phyloP scores from a whole-genome alignment of 2,329 filamentous ascomycete genomes.

The Meredithiella fracta region DNA sequence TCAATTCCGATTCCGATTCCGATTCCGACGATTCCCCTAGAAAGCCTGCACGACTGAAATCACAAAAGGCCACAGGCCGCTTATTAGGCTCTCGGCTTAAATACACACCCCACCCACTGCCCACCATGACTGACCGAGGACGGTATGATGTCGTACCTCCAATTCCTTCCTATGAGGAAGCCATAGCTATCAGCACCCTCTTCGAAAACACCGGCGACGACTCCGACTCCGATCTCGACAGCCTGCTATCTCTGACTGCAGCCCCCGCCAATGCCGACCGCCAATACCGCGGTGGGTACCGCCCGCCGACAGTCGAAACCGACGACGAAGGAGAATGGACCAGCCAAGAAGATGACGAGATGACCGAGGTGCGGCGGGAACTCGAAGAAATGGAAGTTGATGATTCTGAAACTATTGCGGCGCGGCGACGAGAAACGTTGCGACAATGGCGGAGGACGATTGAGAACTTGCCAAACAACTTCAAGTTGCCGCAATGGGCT shows the following conservation, averaged over 20 bases:
- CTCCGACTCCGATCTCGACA: slow-evolving; percentile 45
- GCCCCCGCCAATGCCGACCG: slow-evolving; percentile 24
- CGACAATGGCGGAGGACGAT: slow-evolving; percentile 11
- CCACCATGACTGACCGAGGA: slow-evolving; percentile 12
- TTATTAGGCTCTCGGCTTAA: neutral
- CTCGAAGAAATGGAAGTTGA: slow-evolving; percentile 82
- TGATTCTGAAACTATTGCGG: slow-evolving; percentile 48
- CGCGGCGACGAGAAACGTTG: slow-evolving; percentile 26
- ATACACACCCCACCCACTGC: neutral
- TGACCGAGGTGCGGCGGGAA: slow-evolving; percentile 56
- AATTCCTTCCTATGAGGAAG: slow-evolving; percentile 18
- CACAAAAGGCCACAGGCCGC: neutral
- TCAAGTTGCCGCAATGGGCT: slow-evolving; percentile 38
- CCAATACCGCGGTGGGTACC: slow-evolving; percentile 43
- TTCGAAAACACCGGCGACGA: slow-evolving; percentile 7
- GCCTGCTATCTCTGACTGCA: slow-evolving; percentile 38
- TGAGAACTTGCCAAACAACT: slow-evolving; percentile 25
- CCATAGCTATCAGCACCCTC: slow-evolving; percentile 15
- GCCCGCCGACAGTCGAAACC: slow-evolving; percentile 61
- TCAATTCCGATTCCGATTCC: neutral
- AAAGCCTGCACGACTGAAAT: neutral
- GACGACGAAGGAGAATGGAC: slow-evolving; percentile 49
- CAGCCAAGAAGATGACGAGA: slow-evolving; percentile 36
- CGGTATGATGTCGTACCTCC: slow-evolving; percentile 18
- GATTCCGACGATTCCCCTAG: neutral